Conservation (phyloP, 2,329 filamentous ascomycete genomes). For the Raffaelea ambrosiae region DNA sequence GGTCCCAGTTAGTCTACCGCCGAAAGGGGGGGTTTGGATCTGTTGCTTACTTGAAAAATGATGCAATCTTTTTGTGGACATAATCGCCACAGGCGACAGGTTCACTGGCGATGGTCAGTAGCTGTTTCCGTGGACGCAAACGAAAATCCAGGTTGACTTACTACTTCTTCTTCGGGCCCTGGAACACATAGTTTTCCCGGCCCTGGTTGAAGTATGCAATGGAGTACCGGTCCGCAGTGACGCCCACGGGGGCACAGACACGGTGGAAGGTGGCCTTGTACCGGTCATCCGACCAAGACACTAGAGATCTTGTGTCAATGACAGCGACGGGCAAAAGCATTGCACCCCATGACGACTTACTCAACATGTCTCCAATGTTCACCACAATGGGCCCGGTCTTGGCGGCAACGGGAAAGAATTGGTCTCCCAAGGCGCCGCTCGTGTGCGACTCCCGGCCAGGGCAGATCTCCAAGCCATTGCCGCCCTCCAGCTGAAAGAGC, state of each 20-base stretch:
- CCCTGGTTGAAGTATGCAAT: background rate
- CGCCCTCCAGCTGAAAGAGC: slow-evolving; percentile 51
- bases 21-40: too few relatives aligned
- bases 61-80: too few relatives aligned
- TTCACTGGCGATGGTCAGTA: too few relatives aligned
- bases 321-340: too few relatives aligned
- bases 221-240: background rate
- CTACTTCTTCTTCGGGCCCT: slow-evolving; percentile 1
- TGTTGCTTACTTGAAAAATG: too few relatives aligned
- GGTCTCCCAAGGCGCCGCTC: slow-evolving; percentile 46
- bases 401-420: slow-evolving; percentile 6
- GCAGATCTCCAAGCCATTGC: slow-evolving; percentile 55
- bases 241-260: slow-evolving; percentile 31
- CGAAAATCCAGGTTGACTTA: too few relatives aligned
- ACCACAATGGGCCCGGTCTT: background rate
- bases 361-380: background rate
- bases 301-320: too few relatives aligned
- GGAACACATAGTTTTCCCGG: background rate
- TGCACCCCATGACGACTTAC: too few relatives aligned
- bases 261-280: slow-evolving; percentile 59
- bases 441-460: slow-evolving; percentile 52
- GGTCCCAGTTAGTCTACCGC: too few relatives aligned
- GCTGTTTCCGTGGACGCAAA: too few relatives aligned
- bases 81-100: too few relatives aligned
- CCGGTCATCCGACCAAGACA: slow-evolving; percentile 57